These are phyloP conservation scores for Rhodotorula sp. DNA, from an alignment of 1,284 basidiomycete species.

Conservation along the genomic window DNA sequence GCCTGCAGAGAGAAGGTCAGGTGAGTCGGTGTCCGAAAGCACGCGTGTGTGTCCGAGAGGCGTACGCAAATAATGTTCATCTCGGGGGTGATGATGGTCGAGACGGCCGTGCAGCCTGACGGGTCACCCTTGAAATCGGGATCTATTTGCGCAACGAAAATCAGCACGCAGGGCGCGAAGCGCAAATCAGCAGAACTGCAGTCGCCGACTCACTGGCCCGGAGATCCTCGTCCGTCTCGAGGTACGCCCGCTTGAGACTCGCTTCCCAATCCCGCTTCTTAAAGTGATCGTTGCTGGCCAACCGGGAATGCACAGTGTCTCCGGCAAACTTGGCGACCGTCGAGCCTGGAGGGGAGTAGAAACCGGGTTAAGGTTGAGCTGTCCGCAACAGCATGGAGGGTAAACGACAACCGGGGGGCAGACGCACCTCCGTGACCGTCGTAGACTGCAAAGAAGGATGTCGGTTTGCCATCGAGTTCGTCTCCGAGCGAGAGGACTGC, in stretches of 20 bases:
- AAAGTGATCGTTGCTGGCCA: constrained; percentile 73
- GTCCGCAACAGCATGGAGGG: background rate
- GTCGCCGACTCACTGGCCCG: constrained; percentile 63
- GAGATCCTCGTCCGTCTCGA: constrained; percentile 93
- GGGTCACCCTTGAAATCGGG: constrained; percentile 83
- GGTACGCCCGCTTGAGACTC: constrained; percentile 83
- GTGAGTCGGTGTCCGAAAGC: background rate
- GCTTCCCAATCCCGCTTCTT: constrained; percentile 65
- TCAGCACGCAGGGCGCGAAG: background rate
- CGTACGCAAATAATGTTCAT: constrained; percentile 73
- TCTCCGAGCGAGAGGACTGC: constrained; percentile 61
- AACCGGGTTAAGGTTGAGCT: background rate
- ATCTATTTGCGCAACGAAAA: constrained; percentile 55
- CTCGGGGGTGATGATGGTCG: constrained; percentile 76
- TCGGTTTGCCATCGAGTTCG: constrained; percentile 60
- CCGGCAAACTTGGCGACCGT: constrained; percentile 89
- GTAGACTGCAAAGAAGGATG: constrained; percentile 90
- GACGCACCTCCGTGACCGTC: constrained; percentile 93
- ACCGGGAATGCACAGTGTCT: constrained; percentile 77
- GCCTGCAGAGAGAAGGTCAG: constrained; percentile 58
- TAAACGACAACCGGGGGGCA: background rate
- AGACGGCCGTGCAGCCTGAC: constrained; percentile 95
- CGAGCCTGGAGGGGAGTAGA: constrained; percentile 59
- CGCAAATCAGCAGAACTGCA: too few relatives aligned
- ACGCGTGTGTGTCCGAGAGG: constrained; percentile 19